Base-by-base conservation (phyloP, 2,329 filamentous ascomycete species). In the Xenoacremonium recifei region DNA sequence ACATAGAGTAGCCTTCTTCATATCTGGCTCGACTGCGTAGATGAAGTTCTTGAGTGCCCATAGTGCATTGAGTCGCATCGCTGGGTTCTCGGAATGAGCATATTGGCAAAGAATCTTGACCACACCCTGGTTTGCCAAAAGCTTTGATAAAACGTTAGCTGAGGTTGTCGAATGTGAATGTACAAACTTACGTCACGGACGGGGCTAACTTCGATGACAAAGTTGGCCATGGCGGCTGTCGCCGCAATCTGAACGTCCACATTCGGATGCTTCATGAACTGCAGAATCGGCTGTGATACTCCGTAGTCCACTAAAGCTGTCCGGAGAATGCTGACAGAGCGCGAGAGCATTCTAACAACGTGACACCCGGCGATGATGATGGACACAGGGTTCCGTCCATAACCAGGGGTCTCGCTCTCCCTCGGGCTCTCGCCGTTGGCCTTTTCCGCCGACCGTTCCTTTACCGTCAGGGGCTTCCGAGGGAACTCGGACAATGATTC, bases 21-120 rank as follows among this genome's bases (percentile, higher is more conserved):
- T 71, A 11, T 85, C 78, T 33, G 85, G 82, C 15, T 78, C 77
- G 5, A 87, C 80, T 17, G 82, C 83, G 49, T 87, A 78, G 3
- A 95, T 85, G 37, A 96, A 77, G 65, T 97, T 89, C 61, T 97
- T 97, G 44, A 99, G 70, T 5, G 90, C 89, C 92, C 93, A 99
- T 2, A 99, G 68, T 17, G 91, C 90, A 55, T 93, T 90, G 19
- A 95, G 75, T 18, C 89, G 82, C 39, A 97, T 72, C 35, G 84
- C 80, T n/a, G 86, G 79, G 57, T 92, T 87, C 35, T 79, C 76
- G 1, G 88, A 93, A 62, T 87, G 87, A 2, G 91, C 89, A 61
- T 96, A 88, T 53, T 87, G 80, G 58, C 90, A 95, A 2, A 97
- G 72, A 1, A 86, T 79, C 47, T 81, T 82, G 51, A 96, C 75